A percentile compares a stretch with the other conserved stretches of the same genome.
Conservation (phyloP, 2,329 filamentous ascomycete genomes). For the Paracoccidioides brasiliensis region DNA sequence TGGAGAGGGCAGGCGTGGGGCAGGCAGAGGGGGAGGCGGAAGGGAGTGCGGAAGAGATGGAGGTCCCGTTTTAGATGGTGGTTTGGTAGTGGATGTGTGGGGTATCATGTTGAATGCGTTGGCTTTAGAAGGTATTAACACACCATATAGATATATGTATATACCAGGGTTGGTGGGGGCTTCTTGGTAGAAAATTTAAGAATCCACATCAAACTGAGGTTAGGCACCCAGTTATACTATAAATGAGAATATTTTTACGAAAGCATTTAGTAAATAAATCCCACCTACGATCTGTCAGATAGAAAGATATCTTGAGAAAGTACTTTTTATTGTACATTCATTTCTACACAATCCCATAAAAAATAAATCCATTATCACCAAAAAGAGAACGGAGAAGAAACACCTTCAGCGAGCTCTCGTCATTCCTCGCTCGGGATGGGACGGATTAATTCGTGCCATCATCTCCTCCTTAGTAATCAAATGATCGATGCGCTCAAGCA, state of each 20-base stretch:
- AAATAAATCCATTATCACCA: not conserved
- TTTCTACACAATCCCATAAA: slow-evolving; percentile 1
- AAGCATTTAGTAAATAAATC: not conserved
- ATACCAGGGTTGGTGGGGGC: no score
- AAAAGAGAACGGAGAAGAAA: not conserved
- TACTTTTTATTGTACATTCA: slow-evolving; percentile 2
- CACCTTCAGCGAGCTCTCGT: slow-evolving; percentile 22
- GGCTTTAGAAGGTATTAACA: not conserved
- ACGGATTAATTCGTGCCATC: slow-evolving; percentile 91
- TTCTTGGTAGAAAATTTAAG: no score
- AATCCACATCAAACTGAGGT: not conserved
- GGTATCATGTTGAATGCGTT: not conserved
- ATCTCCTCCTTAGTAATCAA: slow-evolving; percentile 99
- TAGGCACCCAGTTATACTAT: not conserved
- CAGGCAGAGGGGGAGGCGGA: slow-evolving; percentile 26
- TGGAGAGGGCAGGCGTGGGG: slow-evolving; percentile 26
- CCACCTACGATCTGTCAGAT: not conserved
- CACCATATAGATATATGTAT: no score
- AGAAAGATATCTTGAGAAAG: not conserved
- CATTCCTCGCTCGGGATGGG: slow-evolving; percentile 22
- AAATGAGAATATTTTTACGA: not conserved
- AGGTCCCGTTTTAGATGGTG: slow-evolving; percentile 45
- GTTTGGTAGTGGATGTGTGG: not conserved
- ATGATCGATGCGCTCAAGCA: slow-evolving; percentile 87
- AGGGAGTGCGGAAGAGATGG: slow-evolving; percentile 54